Base-by-base conservation (phyloP, 129 eudicot species). In the Pulicaria dysenterica region DNA sequence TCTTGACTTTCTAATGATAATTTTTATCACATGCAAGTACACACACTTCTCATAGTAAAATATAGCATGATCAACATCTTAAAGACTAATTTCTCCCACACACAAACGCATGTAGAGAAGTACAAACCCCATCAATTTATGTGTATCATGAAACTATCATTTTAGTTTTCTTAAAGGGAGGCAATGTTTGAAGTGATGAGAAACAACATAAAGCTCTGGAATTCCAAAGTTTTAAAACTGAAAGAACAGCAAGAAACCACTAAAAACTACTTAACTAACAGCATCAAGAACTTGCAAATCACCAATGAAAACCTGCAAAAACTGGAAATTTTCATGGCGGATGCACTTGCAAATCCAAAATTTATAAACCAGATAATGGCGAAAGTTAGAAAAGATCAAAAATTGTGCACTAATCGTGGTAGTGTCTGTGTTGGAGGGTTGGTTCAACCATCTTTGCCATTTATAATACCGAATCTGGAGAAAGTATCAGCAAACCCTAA, bases 181-280 rank as follows among this genome's bases (percentile, higher is more conserved):
- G 7, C 57, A 17, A 7, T 17, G 11, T 37, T 73, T 4, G 59
- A 65, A 58, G 16, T 17, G 36, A 8, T 79, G 31, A 34, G 47
- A 56, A 57, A 17, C 38, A 57, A 73, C 57, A 6, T 54, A 3
- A 44, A 53, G 34, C 50, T 47, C 37, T 55, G 74, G 68, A 72
- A 79, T 31, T 43, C 3, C 11, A 73, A 50, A 57, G 19, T 40
- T 46, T 51, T n/a, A 56, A 56, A 72, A 45, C 34, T 73, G 56
- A 79, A 79, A 79, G 51, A 79, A 47, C 51, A 79, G 46, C 69
- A 57, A 47, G 69, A 72, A 15, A 56, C 12, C 69, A 79, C 39
- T 41, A 39, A 24, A 38, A 40, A 56, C 41, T 53, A 68, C 72
- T 54, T 78, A 62, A 63, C 68, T 53, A 49, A 48, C 12, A 69